Conservation (phyloP, 23 red algal genomes). For the Chondrus crispus region DNA sequence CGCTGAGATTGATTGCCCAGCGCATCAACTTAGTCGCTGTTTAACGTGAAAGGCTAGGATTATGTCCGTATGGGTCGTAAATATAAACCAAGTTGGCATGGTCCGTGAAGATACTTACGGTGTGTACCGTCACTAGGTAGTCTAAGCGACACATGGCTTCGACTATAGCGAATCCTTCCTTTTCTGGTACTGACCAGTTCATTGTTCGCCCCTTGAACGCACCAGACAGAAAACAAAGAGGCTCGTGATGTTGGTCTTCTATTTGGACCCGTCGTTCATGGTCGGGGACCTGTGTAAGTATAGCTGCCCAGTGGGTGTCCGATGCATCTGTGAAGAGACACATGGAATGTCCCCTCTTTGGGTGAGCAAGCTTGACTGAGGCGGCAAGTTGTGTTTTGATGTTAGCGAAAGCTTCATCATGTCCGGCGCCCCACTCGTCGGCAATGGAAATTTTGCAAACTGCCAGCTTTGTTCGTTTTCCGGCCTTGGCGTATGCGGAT, state of each 20-base stretch:
- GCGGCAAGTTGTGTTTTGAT: not conserved
- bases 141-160: slow-evolving; percentile 2
- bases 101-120: not conserved
- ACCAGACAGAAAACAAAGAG: slow-evolving; percentile 19
- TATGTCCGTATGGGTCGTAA: not conserved
- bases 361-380: not conserved
- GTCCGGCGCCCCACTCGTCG: not conserved
- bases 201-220: not conserved
- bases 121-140: not conserved
- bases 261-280: not conserved
- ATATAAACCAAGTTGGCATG: slow-evolving; percentile 15
- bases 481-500: not conserved
- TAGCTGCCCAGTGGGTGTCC: slow-evolving; percentile 1
- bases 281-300: slow-evolving; percentile 5
- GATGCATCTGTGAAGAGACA: not conserved
- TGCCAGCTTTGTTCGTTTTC: slow-evolving; percentile 14
- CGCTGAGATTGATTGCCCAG: not conserved
- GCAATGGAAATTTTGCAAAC: not conserved
- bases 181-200: not conserved
- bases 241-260: slow-evolving; percentile 4
- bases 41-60: not conserved
- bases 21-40: slow-evolving; percentile 1
- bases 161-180: not conserved
- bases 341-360: not conserved
- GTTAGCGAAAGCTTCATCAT: not conserved